Conservation (phyloP, 345 rosid genomes). For the Populus tremula region DNA sequence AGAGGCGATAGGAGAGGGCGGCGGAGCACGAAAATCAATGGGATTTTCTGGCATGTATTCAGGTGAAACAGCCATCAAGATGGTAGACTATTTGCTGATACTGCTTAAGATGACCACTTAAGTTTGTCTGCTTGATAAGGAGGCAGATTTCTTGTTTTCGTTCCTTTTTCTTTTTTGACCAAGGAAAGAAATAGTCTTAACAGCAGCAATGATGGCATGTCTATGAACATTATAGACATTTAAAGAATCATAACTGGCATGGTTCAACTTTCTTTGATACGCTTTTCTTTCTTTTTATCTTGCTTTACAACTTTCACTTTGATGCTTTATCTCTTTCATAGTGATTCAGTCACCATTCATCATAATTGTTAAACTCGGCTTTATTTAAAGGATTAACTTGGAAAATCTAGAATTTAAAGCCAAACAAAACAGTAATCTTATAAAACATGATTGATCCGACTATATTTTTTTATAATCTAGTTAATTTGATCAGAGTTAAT, state of each 20-base stretch:
- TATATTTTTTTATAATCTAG: too few species aligned
- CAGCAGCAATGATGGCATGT: slow-evolving; percentile 48
- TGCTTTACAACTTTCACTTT: slow-evolving; percentile 11
- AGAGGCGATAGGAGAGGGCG: slow-evolving; percentile 71
- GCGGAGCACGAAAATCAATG: slow-evolving; percentile 80
- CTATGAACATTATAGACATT: slow-evolving; percentile 24
- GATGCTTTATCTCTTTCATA: not conserved
- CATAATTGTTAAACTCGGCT: too few species aligned
- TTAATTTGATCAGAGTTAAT: too few species aligned
- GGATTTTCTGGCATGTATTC: slow-evolving; percentile 49
- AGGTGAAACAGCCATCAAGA: slow-evolving; percentile 39
- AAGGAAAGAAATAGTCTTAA: slow-evolving; percentile 17
- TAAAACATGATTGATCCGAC: too few species aligned
- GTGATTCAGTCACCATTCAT: not conserved
- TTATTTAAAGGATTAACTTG: too few species aligned
- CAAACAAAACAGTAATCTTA: too few species aligned
- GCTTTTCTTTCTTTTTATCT: slow-evolving; percentile 3
- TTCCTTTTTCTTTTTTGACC: not conserved
- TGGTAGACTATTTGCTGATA: not conserved
- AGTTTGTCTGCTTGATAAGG: not conserved
- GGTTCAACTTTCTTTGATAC: slow-evolving; percentile 15
- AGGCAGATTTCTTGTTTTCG: not conserved
- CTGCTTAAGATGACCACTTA: not conserved
- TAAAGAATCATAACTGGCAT: slow-evolving; percentile 27
- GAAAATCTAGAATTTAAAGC: too few species aligned